Evolutionary conservation across 1,284 basidiomycete species (phyloP), one percentile per base, ranked within the genome.

Genomic region (Coniferiporia weirii): DNA sequence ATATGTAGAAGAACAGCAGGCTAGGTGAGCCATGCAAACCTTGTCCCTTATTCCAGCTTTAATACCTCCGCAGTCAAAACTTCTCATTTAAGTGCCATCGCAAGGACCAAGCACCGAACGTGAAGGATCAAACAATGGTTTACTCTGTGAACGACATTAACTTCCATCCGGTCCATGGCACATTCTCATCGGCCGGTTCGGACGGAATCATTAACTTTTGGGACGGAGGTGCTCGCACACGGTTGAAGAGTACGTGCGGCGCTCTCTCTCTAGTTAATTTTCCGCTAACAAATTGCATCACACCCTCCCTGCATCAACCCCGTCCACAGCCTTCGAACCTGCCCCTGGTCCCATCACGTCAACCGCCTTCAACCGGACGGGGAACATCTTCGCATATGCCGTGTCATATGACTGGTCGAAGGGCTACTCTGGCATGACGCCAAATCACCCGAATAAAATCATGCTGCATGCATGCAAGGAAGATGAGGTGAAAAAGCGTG

Each of bases 71-170:
- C 63, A 91, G 87, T 59, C 82, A 85, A 70, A 96, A 96, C 75
- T 97, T 96, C 71, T 94, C 92, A 0, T 98, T 98, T 82, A 96
- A 95, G 69, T 98, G 95, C 69, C 95, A 98, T 71, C 91, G 95
- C 45, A 84, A 84, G 56, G 92, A 95, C 64, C 75, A 80, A 57
- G 70, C 75, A 1, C 82, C 85, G 3, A 81, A 77, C 46, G 66
- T 79, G 48, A 89, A 90, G 68, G 86, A 91, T 62, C 85, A 91
- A 65, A 85, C 89, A 0, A 76, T 94, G 52, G 89, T 98, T 13
- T 98, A 84, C 69, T 83, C 95, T 0, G 94, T 98, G 59, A 98
- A 99, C 68, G 89, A 91, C 60, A 90, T 93, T 67, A 83, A 85
- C 1, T 98, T 98, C 81, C 94, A 98, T 70, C 92, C 92, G 50